Percentiles rank a stretch among this genome's conserved stretches.
Evolutionary conservation across 371 early-diverging fungal species (phyloP).

Genomic region (Homolaphlyctis polyrhiza): DNA sequence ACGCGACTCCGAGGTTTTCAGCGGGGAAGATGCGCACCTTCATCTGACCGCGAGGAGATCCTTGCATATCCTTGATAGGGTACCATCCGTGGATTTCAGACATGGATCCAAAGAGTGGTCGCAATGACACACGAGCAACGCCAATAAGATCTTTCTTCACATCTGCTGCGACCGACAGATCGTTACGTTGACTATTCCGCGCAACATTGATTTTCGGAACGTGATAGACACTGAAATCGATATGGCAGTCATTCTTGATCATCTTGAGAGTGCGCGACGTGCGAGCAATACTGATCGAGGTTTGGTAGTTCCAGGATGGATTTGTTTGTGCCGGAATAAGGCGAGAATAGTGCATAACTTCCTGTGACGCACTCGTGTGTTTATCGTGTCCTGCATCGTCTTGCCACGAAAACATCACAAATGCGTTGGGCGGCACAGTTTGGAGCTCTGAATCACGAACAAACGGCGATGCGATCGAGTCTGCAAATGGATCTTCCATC

Average conservation of each 20-base stretch:
- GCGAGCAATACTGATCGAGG: constrained; percentile 6
- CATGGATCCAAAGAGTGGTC: constrained; percentile 22
- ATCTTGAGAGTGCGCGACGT: constrained; percentile 7
- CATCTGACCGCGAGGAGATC: constrained; percentile 15
- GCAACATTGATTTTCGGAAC: constrained; percentile 2
- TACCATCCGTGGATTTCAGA: constrained; percentile 28
- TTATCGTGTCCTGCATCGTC: neutral
- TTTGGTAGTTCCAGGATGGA: constrained; percentile 19
- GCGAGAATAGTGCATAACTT: constrained; percentile 4
- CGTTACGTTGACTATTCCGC: neutral
- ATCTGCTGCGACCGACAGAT: neutral
- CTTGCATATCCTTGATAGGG: constrained; percentile 13
- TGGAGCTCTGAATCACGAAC: constrained; percentile 5
- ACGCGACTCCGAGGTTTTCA: constrained; percentile 14
- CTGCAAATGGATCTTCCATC: constrained; percentile 9
- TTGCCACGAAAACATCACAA: constrained; percentile 17
- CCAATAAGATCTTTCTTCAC: constrained; percentile 12
- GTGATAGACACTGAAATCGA: constrained; percentile 11
- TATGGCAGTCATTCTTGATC: constrained; percentile 8
- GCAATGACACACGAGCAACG: constrained; percentile 13
- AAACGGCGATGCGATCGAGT: constrained; percentile 15
- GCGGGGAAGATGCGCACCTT: constrained; percentile 16
- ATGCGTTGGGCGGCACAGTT: constrained; percentile 14
- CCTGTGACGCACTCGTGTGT: neutral
- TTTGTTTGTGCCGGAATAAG: constrained; percentile 7